Evolutionary conservation across 140 eudicot genomes (phyloP).

Genomic region (Bidens hawaiensis): DNA sequence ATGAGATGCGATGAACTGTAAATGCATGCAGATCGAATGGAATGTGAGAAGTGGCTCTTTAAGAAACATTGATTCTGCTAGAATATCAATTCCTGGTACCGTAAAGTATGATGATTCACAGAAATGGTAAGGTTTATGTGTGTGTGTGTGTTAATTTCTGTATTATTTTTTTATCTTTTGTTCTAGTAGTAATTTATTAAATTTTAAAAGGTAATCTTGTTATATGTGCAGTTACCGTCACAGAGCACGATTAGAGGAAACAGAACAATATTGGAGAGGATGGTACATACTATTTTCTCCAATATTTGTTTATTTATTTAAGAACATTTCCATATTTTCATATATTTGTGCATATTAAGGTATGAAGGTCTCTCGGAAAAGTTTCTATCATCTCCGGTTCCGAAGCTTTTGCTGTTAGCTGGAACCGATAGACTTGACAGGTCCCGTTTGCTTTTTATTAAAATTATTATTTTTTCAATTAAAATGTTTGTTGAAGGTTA

Average conservation of each 20-base stretch:
- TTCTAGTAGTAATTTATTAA: background rate
- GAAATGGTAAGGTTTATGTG: slow-evolving; percentile 54
- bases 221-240: slow-evolving; percentile 58
- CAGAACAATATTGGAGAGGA: slow-evolving; percentile 94
- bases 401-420: slow-evolving; percentile 88
- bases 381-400: slow-evolving; percentile 71
- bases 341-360: slow-evolving; percentile 39
- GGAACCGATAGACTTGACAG: slow-evolving; percentile 98
- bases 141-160: background rate
- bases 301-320: background rate
- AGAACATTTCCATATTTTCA: background rate
- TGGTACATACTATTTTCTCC: slow-evolving; percentile 47
- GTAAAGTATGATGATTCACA: slow-evolving; percentile 63
- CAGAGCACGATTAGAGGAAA: slow-evolving; percentile 78
- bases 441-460: slow-evolving; percentile 21
- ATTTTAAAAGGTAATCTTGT: background rate
- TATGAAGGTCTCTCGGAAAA: slow-evolving; percentile 97
- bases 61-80: slow-evolving; percentile 88
- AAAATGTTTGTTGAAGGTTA: background rate
- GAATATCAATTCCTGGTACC: slow-evolving; percentile 88
- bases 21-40: slow-evolving; percentile 73
- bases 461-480: background rate
- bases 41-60: slow-evolving; percentile 84
- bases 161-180: background rate
- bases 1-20: slow-evolving; percentile 17